Base-by-base conservation (phyloP, 345 rosid genomes). In the Zanthoxylum bungeanum region DNA sequence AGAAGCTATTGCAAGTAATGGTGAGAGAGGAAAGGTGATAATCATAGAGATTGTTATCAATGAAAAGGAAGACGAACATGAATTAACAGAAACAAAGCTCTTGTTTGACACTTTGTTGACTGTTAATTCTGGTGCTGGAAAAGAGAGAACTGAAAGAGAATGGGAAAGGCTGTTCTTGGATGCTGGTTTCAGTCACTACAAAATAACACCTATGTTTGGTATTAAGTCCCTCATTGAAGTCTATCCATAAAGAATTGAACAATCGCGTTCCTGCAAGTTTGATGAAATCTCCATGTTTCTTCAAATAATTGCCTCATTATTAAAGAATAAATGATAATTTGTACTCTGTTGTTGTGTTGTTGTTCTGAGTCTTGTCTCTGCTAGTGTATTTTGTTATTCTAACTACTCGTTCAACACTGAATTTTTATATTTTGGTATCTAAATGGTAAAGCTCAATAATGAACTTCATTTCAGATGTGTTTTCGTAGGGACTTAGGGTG, bases 71-170 rank as follows among this genome's bases (percentile, higher is more conserved):
- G 75, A 70, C 1, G 82, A 70, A 4, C 27, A 30, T n/a, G 74
- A 74, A 49, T 21, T 53, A 21, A 76, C 73, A 0, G 80, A 67
- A 40, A 63, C 80, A 1, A 83, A 85, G 77, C 80, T 85, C 36
- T 76, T 71, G 30, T 77, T 77, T 27, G 87, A 87, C 73, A 66
- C 81, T 75, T 27, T 78, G 50, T 81, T 83, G 89, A 78, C 78
- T 81, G 60, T 70, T 30, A 60, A 75, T 34, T 64, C 17, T 34
- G 51, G n/a, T 2, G n/a, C n/a, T n/a, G 84, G 84, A 30, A 74
- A 31, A 47, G 83, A 85, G 55, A 76, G 86, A 77, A 78, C 51
- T 5, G 81, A 72, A 63, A 55, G 56, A 57, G 85, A 82, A 34
- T 78, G 83, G 88, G 64, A 72, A 63, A 61, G 30, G 1, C 52